Base-by-base conservation (phyloP, 1,139 yeast genomes). In the Geotrichum fermentans region DNA sequence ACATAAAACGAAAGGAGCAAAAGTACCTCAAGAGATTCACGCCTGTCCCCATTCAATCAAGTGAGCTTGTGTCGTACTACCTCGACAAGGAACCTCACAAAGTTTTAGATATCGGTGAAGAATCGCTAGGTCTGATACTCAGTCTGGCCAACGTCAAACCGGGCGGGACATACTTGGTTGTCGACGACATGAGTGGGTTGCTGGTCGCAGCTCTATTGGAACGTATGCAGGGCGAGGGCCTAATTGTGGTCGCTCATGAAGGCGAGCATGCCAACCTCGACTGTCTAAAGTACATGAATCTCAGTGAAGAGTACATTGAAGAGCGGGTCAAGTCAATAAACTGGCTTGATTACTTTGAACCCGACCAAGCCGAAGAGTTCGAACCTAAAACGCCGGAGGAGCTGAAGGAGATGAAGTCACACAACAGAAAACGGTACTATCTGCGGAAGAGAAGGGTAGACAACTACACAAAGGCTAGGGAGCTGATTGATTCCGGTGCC, bases 141-240 rank as follows among this genome's bases (percentile, higher is more conserved):
- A 82, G 82, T 53, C 73, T 83, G 57, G 96, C 83, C 1, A 89
- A 92, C 62, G 78, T 92, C 22, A 78, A 82, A 58, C 90, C 96
- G 0, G 96, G 96, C 7, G 97, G 98, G 0, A 80, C 77, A 50
- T 94, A 92, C 62, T 71, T 92, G 30, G 82, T 92, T 4, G 75
- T 88, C 49, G 99, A 92, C 63, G 98, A 92, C 61, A 84, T 96
- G 24, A 88, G 96, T 26, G 97, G 97, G 2, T 73, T 90, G 17
- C 66, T 92, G 1, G 78, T 86, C 2, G 86, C 86, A 55, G 87
- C 95, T 5, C 72, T 94, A 75, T 66, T 92, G 70, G 98, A 94
- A 63, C 75, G 97, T 61, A 86, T 92, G 94, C 80, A 79, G 49
- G 88, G 92, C 2, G 70, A 79, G 43, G 98, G 97, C 17, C 72